phyloP scores from a whole-genome alignment of 176 grass and related monocot genomes.

The Melocanna baccifera region DNA sequence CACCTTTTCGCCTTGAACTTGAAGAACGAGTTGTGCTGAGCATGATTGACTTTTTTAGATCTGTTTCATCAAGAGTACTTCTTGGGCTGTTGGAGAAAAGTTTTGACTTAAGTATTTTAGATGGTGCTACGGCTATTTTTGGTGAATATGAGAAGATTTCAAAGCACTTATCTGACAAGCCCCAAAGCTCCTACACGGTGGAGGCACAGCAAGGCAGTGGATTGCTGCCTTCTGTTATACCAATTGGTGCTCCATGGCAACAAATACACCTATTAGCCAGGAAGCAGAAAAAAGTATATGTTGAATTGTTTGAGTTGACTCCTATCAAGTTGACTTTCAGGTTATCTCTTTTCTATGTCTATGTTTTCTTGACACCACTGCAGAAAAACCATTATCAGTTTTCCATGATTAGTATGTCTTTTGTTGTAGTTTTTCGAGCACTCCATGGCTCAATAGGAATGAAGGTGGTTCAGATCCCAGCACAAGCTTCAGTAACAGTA shows the following conservation, averaged over 20 bases:
- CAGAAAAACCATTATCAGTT: neutral
- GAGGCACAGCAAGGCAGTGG: conserved; percentile 33
- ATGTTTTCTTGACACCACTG: conserved; percentile 22
- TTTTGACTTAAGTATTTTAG: conserved; percentile 57
- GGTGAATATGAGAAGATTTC: conserved; percentile 41
- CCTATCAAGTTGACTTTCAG: conserved; percentile 82
- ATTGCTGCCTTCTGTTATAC: conserved; percentile 79
- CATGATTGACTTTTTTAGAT: conserved; percentile 81
- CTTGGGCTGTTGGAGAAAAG: conserved; percentile 54
- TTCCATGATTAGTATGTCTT: conserved; percentile 39
- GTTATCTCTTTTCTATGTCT: conserved; percentile 46
- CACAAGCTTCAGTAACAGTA: conserved; percentile 57
- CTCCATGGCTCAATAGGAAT: conserved; percentile 80
- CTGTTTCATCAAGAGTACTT: conserved; percentile 71
- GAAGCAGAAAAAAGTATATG: conserved; percentile 84
- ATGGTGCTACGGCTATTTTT: conserved; percentile 41
- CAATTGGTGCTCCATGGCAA: conserved; percentile 89
- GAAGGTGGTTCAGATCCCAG: conserved; percentile 63
- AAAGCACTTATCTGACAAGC: conserved; percentile 45
- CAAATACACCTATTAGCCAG: conserved; percentile 93
- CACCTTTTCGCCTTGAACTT: conserved; percentile 85
- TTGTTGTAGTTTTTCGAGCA: conserved; percentile 80
- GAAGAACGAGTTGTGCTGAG: conserved; percentile 87
- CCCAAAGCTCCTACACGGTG: conserved; percentile 19
- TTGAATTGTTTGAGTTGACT: conserved; percentile 80